Conservation (phyloP, 2,329 filamentous ascomycete species). For the Parascedosporium putredinis region DNA sequence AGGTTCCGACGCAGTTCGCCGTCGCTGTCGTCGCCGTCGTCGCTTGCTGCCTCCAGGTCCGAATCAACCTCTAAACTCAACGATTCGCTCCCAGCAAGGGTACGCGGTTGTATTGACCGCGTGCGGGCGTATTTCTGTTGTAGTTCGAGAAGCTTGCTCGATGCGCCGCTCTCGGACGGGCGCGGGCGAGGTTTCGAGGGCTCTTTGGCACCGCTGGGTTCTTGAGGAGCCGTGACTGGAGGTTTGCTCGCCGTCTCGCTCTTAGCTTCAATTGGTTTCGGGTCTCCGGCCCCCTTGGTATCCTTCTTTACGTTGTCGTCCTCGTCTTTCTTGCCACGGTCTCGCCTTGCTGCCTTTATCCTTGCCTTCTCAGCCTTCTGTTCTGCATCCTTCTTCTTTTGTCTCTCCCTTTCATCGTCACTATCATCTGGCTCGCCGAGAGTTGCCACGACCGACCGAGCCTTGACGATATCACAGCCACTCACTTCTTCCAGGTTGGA, state of each 20-base stretch:
- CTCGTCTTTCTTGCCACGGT: not conserved
- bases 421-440: slow-evolving; percentile 5
- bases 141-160: slow-evolving; percentile 8
- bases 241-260: no score
- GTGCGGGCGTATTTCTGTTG: slow-evolving; percentile 5
- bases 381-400: slow-evolving; percentile 10
- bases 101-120: slow-evolving; percentile 5
- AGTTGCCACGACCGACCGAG: not conserved
- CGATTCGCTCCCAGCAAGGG: not conserved
- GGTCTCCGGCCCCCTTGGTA: slow-evolving; percentile 11
- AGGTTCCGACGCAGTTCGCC: not conserved
- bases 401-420: slow-evolving; percentile 11
- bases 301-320: not conserved
- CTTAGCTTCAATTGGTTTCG: no score
- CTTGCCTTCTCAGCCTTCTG: not conserved
- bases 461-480: slow-evolving; percentile 48
- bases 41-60: not conserved
- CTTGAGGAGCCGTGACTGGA: not conserved
- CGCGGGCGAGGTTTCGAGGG: not conserved
- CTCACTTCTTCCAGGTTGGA: slow-evolving; percentile 63
- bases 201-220: not conserved
- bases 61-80: not conserved
- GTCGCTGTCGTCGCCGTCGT: not conserved
- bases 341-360: not conserved
- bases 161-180: not conserved